These are phyloP conservation scores for Claviceps sp. DNA, from an alignment of 2,329 filamentous ascomycete species.

Conservation along the genomic window DNA sequence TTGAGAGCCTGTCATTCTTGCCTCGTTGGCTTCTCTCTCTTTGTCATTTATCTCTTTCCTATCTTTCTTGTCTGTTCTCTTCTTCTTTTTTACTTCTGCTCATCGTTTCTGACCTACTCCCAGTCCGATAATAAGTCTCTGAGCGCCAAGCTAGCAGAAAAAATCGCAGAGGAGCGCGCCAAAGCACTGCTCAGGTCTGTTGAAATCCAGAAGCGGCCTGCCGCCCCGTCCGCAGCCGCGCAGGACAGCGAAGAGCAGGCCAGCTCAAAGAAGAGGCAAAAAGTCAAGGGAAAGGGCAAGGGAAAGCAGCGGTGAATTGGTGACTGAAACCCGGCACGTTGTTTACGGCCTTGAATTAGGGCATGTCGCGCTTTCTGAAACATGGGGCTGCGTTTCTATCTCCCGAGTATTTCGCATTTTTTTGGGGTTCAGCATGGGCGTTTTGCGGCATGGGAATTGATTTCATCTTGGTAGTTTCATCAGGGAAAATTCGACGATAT, in stretches of 20 bases:
- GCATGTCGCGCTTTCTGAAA: neutral
- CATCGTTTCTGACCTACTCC: neutral
- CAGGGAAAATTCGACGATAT: too few relatives aligned
- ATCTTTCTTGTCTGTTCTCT: neutral
- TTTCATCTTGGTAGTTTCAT: too few relatives aligned
- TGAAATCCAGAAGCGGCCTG: constrained; percentile 31
- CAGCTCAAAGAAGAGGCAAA: constrained; percentile 18
- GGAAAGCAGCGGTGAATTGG: constrained; percentile 7
- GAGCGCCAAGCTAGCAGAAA: constrained; percentile 38
- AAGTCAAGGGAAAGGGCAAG: constrained; percentile 16
- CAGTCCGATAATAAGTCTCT: constrained; percentile 39
- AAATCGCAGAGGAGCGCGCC: constrained; percentile 42
- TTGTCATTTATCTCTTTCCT: neutral
- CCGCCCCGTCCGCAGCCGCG: constrained; percentile 13
- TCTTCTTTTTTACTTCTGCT: neutral
- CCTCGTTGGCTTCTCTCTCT: too few relatives aligned
- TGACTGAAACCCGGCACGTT: too few relatives aligned
- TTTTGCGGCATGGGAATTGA: neutral
- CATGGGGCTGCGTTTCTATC: neutral
- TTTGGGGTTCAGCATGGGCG: neutral
- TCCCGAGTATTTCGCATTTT: neutral
- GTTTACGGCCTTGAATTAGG: neutral
- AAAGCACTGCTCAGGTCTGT: constrained; percentile 36
- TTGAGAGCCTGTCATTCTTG: too few relatives aligned
- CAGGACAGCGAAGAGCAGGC: constrained; percentile 12